Evolutionary conservation across 495 filamentous ascomycete genomes (phyloP).

Genomic region (Mytilinidion resinicola): DNA sequence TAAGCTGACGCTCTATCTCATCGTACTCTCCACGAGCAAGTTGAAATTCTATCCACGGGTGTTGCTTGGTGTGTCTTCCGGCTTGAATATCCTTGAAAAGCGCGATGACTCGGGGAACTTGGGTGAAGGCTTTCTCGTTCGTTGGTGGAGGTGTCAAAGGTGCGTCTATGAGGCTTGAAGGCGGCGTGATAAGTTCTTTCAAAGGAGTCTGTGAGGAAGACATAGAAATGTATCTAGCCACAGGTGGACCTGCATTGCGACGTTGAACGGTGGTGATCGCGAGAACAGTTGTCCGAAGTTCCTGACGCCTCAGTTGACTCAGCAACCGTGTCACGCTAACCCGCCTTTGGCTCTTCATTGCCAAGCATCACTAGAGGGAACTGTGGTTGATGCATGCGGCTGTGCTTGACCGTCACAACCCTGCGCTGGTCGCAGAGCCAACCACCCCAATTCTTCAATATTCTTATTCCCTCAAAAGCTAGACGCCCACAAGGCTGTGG

Average conservation of each 20-base stretch:
- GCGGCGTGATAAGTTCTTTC: conserved; percentile 21
- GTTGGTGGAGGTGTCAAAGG: conserved; percentile 25
- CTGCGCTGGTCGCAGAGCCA: too few species aligned
- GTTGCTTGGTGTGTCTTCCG: conserved; percentile 9
- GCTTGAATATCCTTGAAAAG: conserved; percentile 19
- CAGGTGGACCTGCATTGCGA: conserved; percentile 4
- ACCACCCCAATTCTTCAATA: too few species aligned
- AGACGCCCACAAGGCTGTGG: too few species aligned
- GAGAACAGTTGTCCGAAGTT: too few species aligned
- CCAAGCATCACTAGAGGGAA: too few species aligned
- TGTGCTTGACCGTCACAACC: too few species aligned
- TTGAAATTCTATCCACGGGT: conserved; percentile 17
- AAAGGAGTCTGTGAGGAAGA: conserved; percentile 13
- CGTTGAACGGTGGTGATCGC: conserved; percentile 6
- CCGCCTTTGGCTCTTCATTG: too few species aligned
- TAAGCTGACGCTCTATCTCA: conserved; percentile 23
- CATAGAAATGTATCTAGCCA: too few species aligned
- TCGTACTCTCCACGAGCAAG: conserved; percentile 19
- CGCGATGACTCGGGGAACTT: conserved; percentile 21
- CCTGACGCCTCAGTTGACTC: too few species aligned
- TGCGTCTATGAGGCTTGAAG: conserved; percentile 18
- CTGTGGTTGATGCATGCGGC: too few species aligned
- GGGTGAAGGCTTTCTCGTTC: conserved; percentile 20
- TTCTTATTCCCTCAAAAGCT: too few species aligned
- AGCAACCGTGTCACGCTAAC: too few species aligned